These are phyloP conservation scores for Linnemannia zychae DNA, from an alignment of 192 early-diverging fungal species.

Conservation along the genomic window DNA sequence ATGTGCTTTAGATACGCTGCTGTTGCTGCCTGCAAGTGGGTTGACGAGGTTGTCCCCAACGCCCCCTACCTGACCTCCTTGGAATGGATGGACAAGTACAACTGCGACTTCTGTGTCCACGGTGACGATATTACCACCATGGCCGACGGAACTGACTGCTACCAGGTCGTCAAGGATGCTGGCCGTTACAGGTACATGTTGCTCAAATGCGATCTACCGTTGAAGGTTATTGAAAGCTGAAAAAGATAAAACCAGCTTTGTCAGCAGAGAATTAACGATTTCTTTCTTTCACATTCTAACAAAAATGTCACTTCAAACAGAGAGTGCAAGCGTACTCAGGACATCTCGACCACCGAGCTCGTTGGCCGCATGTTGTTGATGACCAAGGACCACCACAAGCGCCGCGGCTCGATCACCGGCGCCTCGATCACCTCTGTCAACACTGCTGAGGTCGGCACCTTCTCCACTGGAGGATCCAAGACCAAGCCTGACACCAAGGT, in stretches of 20 bases:
- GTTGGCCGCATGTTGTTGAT: constrained; percentile 96
- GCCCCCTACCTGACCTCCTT: constrained; percentile 94
- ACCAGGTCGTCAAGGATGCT: constrained; percentile 95
- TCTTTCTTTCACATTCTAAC: not conserved
- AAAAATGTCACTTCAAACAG: constrained; percentile 26
- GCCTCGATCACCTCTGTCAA: constrained; percentile 69
- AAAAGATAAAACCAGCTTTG: not conserved
- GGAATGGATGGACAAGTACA: constrained; percentile 86
- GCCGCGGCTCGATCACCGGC: constrained; percentile 58
- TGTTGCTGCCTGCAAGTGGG: constrained; percentile 96
- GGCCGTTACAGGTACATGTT: constrained; percentile 77
- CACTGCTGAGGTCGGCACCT: constrained; percentile 71
- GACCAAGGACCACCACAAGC: constrained; percentile 89
- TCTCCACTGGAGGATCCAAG: constrained; percentile 65
- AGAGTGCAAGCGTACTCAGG: constrained; percentile 96
- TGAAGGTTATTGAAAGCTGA: not conserved
- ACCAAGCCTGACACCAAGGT: constrained; percentile 67
- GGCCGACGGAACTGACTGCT: constrained; percentile 97
- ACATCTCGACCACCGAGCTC: constrained; percentile 97
- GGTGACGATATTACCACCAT: constrained; percentile 98
- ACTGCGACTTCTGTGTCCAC: constrained; percentile 96
- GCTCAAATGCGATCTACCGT: not conserved
- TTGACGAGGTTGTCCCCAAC: constrained; percentile 90
- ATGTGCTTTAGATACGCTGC: constrained; percentile 80
- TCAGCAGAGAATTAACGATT: not conserved